phyloP scores from a whole-genome alignment of 805 yeast genomes.

The Ogataea ganodermae region DNA sequence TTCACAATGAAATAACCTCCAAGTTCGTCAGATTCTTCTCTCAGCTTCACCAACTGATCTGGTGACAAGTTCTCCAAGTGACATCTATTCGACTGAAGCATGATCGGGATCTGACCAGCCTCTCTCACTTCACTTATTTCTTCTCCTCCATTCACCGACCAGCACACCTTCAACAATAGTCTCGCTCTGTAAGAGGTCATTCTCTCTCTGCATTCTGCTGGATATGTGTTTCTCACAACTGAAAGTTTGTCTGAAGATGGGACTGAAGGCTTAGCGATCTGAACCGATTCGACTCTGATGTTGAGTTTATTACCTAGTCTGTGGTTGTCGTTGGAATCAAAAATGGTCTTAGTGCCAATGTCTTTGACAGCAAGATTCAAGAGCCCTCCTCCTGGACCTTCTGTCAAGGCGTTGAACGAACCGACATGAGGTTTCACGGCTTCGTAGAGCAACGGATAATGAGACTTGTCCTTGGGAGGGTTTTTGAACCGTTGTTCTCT shows the following conservation, averaged over 20 bases:
- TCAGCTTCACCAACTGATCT: conserved; percentile 67
- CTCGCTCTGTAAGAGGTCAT: conserved; percentile 79
- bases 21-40: conserved; percentile 92
- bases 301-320: conserved; percentile 83
- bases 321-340: conserved; percentile 70
- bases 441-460: conserved; percentile 78
- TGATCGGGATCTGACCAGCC: conserved; percentile 87
- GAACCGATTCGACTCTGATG: conserved; percentile 87
- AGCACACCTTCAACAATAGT: conserved; percentile 73
- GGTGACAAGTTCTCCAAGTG: conserved; percentile 87
- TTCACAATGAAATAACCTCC: conserved; percentile 97
- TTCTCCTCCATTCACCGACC: conserved; percentile 88
- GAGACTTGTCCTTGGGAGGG: conserved; percentile 86
- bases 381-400: conserved; percentile 83
- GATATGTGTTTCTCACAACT: conserved; percentile 74
- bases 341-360: conserved; percentile 82
- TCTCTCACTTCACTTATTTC: conserved; percentile 81
- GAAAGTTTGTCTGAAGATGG: conserved; percentile 71
- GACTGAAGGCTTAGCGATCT: conserved; percentile 81
- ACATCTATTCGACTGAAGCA: conserved; percentile 90
- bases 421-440: conserved; percentile 96
- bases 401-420: conserved; percentile 92
- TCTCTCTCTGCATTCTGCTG: conserved; percentile 89
- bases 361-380: conserved; percentile 84
- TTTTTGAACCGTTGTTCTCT: conserved; percentile 81